These are phyloP conservation scores for Termitomyces sp. DNA, from an alignment of 768 basidiomycete genomes.

Conservation along the genomic window DNA sequence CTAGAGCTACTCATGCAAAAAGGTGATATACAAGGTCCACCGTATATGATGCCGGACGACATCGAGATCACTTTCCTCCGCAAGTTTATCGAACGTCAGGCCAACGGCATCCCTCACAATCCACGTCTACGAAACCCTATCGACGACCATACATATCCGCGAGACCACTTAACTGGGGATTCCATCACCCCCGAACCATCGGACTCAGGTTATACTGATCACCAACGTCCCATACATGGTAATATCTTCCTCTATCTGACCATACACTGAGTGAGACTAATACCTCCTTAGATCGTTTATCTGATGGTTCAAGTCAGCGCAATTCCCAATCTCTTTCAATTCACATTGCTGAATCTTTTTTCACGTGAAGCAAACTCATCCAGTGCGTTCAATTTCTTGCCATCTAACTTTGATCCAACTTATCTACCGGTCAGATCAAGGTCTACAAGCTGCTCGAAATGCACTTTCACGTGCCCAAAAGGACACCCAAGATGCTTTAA, in stretches of 20 bases:
- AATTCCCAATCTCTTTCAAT: slow-evolving; percentile 50
- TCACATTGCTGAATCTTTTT: slow-evolving; percentile 47
- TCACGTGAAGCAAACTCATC: slow-evolving; percentile 56
- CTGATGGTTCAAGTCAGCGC: slow-evolving; percentile 38
- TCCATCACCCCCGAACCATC: slow-evolving; percentile 49
- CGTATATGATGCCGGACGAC: slow-evolving; percentile 78
- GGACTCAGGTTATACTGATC: slow-evolving; percentile 38
- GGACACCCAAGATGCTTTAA: slow-evolving; percentile 69
- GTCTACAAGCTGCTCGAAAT: slow-evolving; percentile 57
- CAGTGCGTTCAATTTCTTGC: slow-evolving; percentile 37
- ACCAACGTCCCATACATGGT: slow-evolving; percentile 25
- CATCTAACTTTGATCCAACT: slow-evolving; percentile 9
- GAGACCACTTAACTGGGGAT: slow-evolving; percentile 39
- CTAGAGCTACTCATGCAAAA: slow-evolving; percentile 85
- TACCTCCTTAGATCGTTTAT: slow-evolving; percentile 26
- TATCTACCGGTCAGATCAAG: slow-evolving; percentile 42
- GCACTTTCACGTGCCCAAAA: slow-evolving; percentile 63
- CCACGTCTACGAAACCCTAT: slow-evolving; percentile 66
- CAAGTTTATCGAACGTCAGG: slow-evolving; percentile 79
- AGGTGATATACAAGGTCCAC: slow-evolving; percentile 81
- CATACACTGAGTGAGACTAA: slow-evolving; percentile 4
- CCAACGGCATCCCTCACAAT: slow-evolving; percentile 73
- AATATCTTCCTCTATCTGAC: slow-evolving; percentile 8
- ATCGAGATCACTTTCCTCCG: slow-evolving; percentile 75
- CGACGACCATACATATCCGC: slow-evolving; percentile 31